Base-by-base conservation (phyloP, 164 flowering plant species). In the Vitis labrusca region DNA sequence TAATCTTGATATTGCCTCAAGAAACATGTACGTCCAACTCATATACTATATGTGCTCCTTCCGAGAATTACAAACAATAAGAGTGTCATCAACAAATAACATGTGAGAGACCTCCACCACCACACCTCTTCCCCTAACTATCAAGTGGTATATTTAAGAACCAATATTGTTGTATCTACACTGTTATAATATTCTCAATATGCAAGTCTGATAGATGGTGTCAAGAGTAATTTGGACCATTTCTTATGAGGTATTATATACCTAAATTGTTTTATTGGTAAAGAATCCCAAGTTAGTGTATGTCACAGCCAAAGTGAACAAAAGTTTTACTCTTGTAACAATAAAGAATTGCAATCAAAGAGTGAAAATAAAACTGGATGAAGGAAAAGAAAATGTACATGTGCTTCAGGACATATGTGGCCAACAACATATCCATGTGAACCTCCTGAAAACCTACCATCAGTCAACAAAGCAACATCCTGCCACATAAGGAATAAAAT, bases 381-480 rank as follows among this genome's bases (percentile, higher is more conserved):
- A 47, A 66, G 10, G 16, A 51, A 63, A 68, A 62, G 27, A 10
- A 1, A 70, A 61, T 47, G 55, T n/a, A 94, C 99, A 93, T 90
- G 97, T 13, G 99, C 99, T 81, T 95, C 99, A 44, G 99, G 99
- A 81, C 95, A 89, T 75, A 95, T 80, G 65, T 95, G 99, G 9
- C 99, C 99, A 62, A 95, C 96, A 70, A 93, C 98, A 80, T 81
- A 95, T 55, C 98, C 98, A 82, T 93, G 99, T 64, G 99, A 95
- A 50, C 98, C 97, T 72, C 99, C 99, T 50, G 99, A 90, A 81
- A 93, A 95, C 68, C 98, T 83, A 63, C 97, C 99, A 81, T 95
- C 99, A 13, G 99, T 95, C 71, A 95, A 66, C 78, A 95, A 77
- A 2, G 99, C 99, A 80, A 81, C 88, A 3, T 95, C 98, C 97